phyloP scores from a whole-genome alignment of 257 asterid species.

The Plantago ovata region DNA sequence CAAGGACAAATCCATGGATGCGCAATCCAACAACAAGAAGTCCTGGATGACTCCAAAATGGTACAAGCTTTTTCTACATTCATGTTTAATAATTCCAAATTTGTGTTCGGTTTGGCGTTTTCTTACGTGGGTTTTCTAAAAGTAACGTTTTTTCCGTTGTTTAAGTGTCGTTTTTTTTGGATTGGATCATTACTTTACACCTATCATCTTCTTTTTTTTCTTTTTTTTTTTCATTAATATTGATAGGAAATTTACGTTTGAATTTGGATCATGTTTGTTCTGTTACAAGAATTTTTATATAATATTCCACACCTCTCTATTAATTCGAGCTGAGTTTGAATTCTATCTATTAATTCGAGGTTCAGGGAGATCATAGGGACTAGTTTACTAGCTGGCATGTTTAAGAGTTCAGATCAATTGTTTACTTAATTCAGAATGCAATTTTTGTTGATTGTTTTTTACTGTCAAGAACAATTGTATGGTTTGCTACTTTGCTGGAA shows the following conservation, averaged over 20 bases:
- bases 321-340: too few relatives aligned
- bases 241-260: too few relatives aligned
- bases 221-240: neutral
- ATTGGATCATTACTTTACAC: neutral
- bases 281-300: too few relatives aligned
- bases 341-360: too few relatives aligned
- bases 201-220: neutral
- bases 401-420: neutral
- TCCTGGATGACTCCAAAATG: constrained; percentile 72
- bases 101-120: constrained; percentile 5
- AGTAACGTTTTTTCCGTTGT: constrained; percentile 6
- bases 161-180: neutral
- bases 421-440: neutral
- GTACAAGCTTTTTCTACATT: constrained; percentile 20
- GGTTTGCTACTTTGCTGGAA: neutral
- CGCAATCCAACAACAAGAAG: constrained; percentile 36
- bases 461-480: neutral
- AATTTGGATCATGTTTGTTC: too few relatives aligned
- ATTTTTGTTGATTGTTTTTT: neutral
- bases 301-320: too few relatives aligned
- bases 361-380: too few relatives aligned
- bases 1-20: constrained; percentile 32
- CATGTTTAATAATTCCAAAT: neutral
- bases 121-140: constrained; percentile 12
- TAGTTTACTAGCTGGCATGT: too few relatives aligned